Percentiles rank a stretch among this genome's conserved stretches.
These are phyloP conservation scores for Rhodotorula sp. DNA, from an alignment of 1,284 basidiomycete genomes.

Conservation along the genomic window DNA sequence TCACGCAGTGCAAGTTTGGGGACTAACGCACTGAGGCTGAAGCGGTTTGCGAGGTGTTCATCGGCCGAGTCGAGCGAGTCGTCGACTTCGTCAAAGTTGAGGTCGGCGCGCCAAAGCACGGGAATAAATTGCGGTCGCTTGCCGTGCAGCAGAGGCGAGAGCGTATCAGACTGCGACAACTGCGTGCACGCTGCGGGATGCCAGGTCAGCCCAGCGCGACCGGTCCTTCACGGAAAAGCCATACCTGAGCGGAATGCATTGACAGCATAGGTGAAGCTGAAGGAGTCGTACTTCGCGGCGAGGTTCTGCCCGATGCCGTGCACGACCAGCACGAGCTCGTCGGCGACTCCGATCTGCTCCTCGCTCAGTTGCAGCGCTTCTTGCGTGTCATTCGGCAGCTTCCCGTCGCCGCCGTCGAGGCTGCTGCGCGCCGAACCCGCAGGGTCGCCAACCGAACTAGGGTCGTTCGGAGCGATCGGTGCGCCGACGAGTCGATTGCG, in stretches of 20 bases:
- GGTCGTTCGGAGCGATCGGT: not conserved
- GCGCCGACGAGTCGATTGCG: conserved; percentile 30
- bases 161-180: conserved; percentile 29
- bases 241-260: conserved; percentile 41
- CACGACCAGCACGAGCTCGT: conserved; percentile 46
- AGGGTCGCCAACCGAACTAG: conserved; percentile 35
- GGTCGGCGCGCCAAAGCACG: conserved; percentile 45
- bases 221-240: too few species aligned
- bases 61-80: conserved; percentile 35
- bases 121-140: conserved; percentile 47
- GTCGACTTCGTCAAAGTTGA: conserved; percentile 43
- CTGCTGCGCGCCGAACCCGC: conserved; percentile 21
- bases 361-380: conserved; percentile 23
- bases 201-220: not conserved
- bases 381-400: conserved; percentile 22
- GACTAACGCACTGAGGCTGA: conserved; percentile 26
- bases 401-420: conserved; percentile 10
- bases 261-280: conserved; percentile 46
- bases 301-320: conserved; percentile 48
- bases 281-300: conserved; percentile 44
- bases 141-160: conserved; percentile 41
- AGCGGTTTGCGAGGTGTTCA: conserved; percentile 42
- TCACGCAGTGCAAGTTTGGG: too few species aligned
- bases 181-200: conserved; percentile 22
- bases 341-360: conserved; percentile 34